phyloP scores from a whole-genome alignment of 2,329 filamentous ascomycete genomes.

The Rachicladosporium sp. region DNA sequence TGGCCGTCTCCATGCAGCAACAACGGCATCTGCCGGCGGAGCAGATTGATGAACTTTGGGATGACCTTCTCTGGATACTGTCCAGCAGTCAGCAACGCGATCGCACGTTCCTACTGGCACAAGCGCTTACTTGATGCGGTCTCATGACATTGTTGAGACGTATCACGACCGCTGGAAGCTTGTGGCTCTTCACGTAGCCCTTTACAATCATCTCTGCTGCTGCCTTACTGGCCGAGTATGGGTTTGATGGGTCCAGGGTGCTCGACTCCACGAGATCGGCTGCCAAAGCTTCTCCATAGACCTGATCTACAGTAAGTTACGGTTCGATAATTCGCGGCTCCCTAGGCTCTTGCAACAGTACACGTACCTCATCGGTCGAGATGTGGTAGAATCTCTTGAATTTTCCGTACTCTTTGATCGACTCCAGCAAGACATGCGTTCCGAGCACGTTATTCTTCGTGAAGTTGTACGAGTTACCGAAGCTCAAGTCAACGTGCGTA shows the following conservation, averaged over 20 bases:
- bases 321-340: no score
- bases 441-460: slow-evolving; percentile 73
- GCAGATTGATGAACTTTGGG: slow-evolving; percentile 64
- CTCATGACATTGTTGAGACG: slow-evolving; percentile 79
- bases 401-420: slow-evolving; percentile 53
- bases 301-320: no score
- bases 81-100: neutral
- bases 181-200: slow-evolving; percentile 75
- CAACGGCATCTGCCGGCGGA: slow-evolving; percentile 53
- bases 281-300: slow-evolving; percentile 67
- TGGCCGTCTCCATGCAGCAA: slow-evolving; percentile 66
- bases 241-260: slow-evolving; percentile 67
- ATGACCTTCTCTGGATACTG: slow-evolving; percentile 55
- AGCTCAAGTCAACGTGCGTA: slow-evolving; percentile 71
- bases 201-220: slow-evolving; percentile 43
- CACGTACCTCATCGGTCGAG: slow-evolving; percentile 52
- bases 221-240: slow-evolving; percentile 33
- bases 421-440: slow-evolving; percentile 71
- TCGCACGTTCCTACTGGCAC: neutral
- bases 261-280: slow-evolving; percentile 62
- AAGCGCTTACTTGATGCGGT: slow-evolving; percentile 58
- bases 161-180: slow-evolving; percentile 66
- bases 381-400: slow-evolving; percentile 69
- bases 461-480: slow-evolving; percentile 71
- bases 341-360: neutral